Evolutionary conservation across 2,329 filamentous ascomycete species (phyloP).

Genomic region (Bipolaris victoriae): DNA sequence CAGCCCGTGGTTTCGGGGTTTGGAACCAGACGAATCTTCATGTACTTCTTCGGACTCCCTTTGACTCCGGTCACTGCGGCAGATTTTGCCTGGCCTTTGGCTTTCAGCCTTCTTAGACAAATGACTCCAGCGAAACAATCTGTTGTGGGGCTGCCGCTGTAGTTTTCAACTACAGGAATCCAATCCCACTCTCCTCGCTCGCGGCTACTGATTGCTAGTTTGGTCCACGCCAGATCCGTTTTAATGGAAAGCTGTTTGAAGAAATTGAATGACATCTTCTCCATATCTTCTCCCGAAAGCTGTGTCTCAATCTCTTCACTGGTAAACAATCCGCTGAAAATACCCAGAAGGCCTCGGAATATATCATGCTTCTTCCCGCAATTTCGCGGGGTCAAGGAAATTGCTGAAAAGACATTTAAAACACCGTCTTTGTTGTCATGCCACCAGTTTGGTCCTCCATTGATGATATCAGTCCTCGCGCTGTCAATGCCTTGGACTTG

Average conservation of each 20-base stretch:
- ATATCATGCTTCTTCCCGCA: neutral
- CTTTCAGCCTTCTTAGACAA: conserved; percentile 2
- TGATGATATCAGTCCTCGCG: conserved; percentile 10
- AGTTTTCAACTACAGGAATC: conserved; percentile 9
- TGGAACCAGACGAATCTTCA: conserved; percentile 1
- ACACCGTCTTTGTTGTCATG: conserved; percentile 6
- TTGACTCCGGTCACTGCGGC: neutral
- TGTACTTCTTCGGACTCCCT: conserved; percentile 9
- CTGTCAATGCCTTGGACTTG: conserved; percentile 6
- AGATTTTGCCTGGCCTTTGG: conserved; percentile 6
- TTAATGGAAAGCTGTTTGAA: conserved; percentile 4
- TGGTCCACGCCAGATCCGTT: conserved; percentile 6
- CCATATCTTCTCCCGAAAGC: conserved; percentile 6
- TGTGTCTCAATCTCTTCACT: neutral
- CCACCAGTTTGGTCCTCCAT: conserved; percentile 12
- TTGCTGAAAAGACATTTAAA: conserved; percentile 10
- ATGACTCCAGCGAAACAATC: conserved; percentile 10
- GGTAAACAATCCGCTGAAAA: conserved; percentile 11
- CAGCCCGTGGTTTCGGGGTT: neutral
- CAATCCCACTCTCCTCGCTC: conserved; percentile 10
- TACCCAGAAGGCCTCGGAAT: conserved; percentile 6
- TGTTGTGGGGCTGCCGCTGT: neutral
- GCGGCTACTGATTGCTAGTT: conserved; percentile 8
- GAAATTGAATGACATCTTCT: conserved; percentile 10
- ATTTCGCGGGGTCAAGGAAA: conserved; percentile 3